Conservation (phyloP, 495 filamentous ascomycete species). For the Podospora anserina region DNA sequence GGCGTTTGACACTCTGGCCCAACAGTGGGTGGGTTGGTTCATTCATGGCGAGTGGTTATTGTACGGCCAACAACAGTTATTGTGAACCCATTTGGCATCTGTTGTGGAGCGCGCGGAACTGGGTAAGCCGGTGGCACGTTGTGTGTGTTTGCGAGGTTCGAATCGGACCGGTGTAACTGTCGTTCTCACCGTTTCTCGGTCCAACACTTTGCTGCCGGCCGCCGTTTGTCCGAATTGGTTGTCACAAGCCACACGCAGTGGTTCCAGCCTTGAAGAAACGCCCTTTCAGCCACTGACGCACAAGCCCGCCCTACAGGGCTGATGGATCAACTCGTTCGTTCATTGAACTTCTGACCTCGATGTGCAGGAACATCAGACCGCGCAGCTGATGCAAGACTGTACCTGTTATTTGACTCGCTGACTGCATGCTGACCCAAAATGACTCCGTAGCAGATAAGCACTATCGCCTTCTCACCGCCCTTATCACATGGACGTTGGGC, state of each 20-base stretch:
- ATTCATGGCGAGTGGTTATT: background rate
- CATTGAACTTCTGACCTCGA: slow-evolving; percentile 21
- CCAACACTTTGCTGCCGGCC: background rate
- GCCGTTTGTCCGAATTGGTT: background rate
- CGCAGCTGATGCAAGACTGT: slow-evolving; percentile 1
- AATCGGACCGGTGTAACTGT: background rate
- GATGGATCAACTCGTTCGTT: slow-evolving; percentile 12
- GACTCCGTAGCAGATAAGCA: background rate
- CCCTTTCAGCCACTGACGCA: slow-evolving; percentile 5
- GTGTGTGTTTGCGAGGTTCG: background rate
- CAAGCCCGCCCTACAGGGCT: slow-evolving; percentile 21
- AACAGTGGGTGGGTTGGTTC: background rate
- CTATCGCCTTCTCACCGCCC: background rate
- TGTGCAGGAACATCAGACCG: background rate
- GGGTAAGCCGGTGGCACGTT: background rate
- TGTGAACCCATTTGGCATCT: background rate
- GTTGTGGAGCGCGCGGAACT: background rate
- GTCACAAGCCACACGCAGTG: background rate
- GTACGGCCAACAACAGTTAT: background rate
- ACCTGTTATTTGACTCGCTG: background rate
- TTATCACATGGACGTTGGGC: background rate
- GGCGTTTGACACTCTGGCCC: background rate
- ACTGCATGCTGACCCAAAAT: slow-evolving; percentile 3
- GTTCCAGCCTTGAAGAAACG: background rate
- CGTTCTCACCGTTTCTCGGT: background rate